Conservation (phyloP, 257 asterid genomes). For the Scutellaria baicalensis region DNA sequence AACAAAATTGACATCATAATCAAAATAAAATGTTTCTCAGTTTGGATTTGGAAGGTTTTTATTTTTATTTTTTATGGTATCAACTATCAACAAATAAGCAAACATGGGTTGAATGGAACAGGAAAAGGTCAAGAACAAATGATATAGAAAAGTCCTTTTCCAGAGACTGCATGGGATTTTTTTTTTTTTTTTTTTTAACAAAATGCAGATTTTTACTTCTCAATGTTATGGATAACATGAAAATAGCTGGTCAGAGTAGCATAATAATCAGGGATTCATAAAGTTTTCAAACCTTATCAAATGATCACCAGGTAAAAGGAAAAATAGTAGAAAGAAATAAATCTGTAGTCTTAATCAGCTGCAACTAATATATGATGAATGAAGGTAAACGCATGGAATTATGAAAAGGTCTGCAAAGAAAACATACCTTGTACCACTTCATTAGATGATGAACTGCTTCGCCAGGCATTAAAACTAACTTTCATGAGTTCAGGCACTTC, state of each 20-base stretch:
- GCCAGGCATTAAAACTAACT: slow-evolving; percentile 63
- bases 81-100: not conserved
- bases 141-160: not conserved
- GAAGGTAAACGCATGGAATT: not conserved
- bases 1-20: not conserved
- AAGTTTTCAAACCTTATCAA: not conserved
- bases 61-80: not conserved
- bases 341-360: not conserved
- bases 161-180: not conserved
- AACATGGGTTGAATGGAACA: not conserved
- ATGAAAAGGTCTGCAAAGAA: not conserved
- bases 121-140: not conserved
- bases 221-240: not conserved
- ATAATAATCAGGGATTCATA: not conserved
- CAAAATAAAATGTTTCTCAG: not conserved
- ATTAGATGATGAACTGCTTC: slow-evolving; percentile 51
- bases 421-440: slow-evolving; percentile 73
- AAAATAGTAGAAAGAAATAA: not conserved
- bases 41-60: not conserved
- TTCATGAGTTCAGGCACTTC: slow-evolving; percentile 74
- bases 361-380: not conserved
- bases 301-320: not conserved
- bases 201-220: not conserved
- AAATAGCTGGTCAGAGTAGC: not conserved
- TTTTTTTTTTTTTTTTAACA: not conserved